Base-by-base conservation (phyloP, 495 filamentous ascomycete species). In the Lasiosphaeria ovina region DNA sequence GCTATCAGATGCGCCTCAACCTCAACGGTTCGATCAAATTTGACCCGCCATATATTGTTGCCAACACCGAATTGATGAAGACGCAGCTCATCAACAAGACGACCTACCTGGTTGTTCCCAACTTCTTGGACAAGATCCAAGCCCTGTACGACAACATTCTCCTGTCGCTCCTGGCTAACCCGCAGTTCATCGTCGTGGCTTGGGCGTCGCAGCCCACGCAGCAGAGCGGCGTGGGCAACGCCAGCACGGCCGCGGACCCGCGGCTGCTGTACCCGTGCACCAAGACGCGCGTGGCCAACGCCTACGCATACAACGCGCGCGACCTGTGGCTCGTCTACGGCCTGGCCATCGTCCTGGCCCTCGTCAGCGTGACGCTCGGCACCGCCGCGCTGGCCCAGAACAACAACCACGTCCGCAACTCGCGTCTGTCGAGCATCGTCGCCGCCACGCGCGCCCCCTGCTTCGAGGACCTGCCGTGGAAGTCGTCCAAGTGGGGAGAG, bases 271-370 rank as follows among this genome's bases (percentile, higher is more conserved):
- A 70, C 65, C 61, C 65, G 9, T 72, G 69, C 58, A 55, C 32
- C 35, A 62, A 56, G 42, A 62, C 63, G 10, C 61, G 69, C 17
- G 53, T 63, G 10, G 53, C 48, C 56, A 70, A 66, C 48, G 66
- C 64, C 3, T 72, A 69, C 55, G 48, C 52, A 2, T 72, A 63
- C 54, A 62, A 65, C 38, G 61, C 49, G 0, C 56, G 67, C 7
- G 66, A 68, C 40, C 54, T 72, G 40, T 72, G 69, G 69, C 59
- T 69, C 35, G 67, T 65, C 11, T 72, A 72, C 59, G n/a, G 63
- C 0, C 31, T 63, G 9, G 65, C 65, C 33, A 65, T 72, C 12
- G 14, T 61, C 24, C 33, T 36, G 7, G 55, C 63, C 32, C 3
- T 64, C 9, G 38, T 62, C 14, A 53, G 62, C 44, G 63, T 70